Evolutionary conservation across 352 stramenopile species (phyloP), one percentile per base, ranked within the genome.

Genomic region (Globisporangium rhizosaccharum): DNA sequence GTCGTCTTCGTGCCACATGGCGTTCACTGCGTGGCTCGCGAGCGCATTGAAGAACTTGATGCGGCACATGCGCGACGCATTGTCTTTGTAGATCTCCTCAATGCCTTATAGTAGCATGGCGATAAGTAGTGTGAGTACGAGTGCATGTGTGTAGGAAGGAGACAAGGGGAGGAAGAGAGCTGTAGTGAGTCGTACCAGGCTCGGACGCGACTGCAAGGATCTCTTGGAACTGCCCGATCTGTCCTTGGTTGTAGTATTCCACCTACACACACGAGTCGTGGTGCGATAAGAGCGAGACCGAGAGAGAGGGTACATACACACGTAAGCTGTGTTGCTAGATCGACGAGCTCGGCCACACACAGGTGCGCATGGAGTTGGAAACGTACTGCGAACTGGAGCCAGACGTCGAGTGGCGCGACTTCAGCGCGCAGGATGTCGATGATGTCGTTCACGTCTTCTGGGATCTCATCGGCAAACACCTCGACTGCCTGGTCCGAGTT

Each of bases 31-130:
- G 65, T 96, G 85, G 59, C 82, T 90, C 15, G 85, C 86, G 50
- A 93, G 70, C 37, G 86, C 85, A 33, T 93, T 90, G 62, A 94
- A 92, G 66, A 96, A 94, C 66, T 96, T 96, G 65, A 96, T 92
- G 44, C 86, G 85, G 54, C 81, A 89, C 70, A 87, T 77, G 46
- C 86, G 85, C 50, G 85, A 92, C 56, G 73, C 81, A 63, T 88
- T 81, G 56, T 96, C 86, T 54, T 90, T 88, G 75, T 96, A 96
- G 66, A 93, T 94, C 60, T 92, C 74, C 61, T 96, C 86, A 46
- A 94, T 92, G 17, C 75, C 79, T 67, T 67, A 53, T 5, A 39
- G 17, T 2, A 23, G 10, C 15, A 23, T 41, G 33, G 28, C 28
- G 28, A 33, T 33, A 6, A 6, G 6, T 18, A 10, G 30, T 25